Conservation (phyloP, 208 protist genomes). For the Trypanosoma brucei region DNA sequence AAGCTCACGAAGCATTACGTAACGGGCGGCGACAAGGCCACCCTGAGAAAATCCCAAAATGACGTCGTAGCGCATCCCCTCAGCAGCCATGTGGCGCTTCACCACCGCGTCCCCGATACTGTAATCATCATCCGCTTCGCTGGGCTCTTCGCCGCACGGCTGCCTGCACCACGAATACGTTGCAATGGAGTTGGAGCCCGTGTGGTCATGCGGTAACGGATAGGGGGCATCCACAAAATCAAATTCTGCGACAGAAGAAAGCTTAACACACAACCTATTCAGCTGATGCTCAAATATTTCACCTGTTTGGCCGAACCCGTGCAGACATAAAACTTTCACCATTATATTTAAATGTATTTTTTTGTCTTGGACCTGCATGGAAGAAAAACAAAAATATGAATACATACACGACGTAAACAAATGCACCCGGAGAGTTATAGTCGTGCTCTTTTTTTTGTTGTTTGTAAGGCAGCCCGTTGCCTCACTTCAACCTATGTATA, state of each 20-base stretch:
- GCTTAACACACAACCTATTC: constrained; percentile 37
- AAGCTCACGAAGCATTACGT: constrained; percentile 37
- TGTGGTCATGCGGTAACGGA: constrained; percentile 31
- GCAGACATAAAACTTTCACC: constrained; percentile 67
- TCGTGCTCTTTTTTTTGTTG: no score
- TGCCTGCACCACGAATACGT: constrained; percentile 56
- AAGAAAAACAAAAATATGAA: constrained; percentile 10
- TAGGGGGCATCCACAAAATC: constrained; percentile 63
- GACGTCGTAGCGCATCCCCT: constrained; percentile 29
- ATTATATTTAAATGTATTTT: constrained; percentile 1
- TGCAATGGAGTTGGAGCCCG: constrained; percentile 34
- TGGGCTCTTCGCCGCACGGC: not conserved
- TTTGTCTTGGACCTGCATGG: not conserved
- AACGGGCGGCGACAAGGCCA: constrained; percentile 59
- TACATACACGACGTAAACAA: not conserved
- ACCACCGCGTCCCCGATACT: constrained; percentile 44
- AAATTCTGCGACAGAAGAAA: constrained; percentile 39
- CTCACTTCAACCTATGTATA: no score
- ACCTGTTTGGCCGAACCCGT: constrained; percentile 71
- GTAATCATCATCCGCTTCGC: constrained; percentile 29
- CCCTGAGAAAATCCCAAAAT: constrained; percentile 87
- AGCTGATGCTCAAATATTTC: constrained; percentile 85
- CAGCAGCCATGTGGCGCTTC: constrained; percentile 23
- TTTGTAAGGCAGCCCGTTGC: no score
- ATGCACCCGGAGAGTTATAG: not conserved